These are phyloP conservation scores for Trichosporon sp. DNA, from an alignment of 1,284 basidiomycete species.

Conservation along the genomic window DNA sequence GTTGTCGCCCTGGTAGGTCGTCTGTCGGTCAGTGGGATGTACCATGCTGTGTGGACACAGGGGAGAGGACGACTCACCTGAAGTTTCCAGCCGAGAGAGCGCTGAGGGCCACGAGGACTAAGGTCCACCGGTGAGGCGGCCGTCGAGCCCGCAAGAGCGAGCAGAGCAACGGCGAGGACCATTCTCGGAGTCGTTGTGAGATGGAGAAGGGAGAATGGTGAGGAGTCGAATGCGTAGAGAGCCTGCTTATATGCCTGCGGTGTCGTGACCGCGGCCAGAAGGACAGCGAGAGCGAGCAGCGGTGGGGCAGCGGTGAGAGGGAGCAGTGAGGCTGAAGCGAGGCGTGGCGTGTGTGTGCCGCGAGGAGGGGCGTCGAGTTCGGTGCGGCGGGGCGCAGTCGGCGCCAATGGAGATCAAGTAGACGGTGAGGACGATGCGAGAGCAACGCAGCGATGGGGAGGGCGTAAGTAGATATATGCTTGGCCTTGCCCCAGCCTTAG, in stretches of 20 bases:
- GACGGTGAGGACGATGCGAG: background rate
- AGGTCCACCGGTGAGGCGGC: background rate
- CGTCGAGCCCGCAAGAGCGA: background rate
- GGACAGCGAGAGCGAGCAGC: no score
- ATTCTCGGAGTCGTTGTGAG: background rate
- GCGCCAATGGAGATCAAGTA: background rate
- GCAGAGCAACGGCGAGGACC: background rate
- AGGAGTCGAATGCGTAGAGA: background rate
- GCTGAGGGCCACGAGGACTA: background rate
- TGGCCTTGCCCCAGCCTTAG: background rate
- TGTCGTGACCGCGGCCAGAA: background rate
- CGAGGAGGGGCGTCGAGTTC: no score
- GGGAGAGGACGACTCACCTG: background rate
- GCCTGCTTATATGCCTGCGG: background rate
- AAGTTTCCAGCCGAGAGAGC: background rate
- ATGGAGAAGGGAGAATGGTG: background rate
- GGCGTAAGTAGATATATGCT: background rate
- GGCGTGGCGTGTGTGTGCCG: background rate
- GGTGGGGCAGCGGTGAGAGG: background rate
- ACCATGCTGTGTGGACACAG: background rate
- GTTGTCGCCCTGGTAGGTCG: slow-evolving; percentile 4
- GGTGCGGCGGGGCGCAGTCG: background rate
- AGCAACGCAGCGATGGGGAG: background rate
- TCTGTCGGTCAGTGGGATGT: background rate
- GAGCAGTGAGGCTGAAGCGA: background rate